Percentiles rank a stretch among this genome's conserved stretches.
Conservation (phyloP, 164 flowering plant genomes). For the Brasenia schreberi region DNA sequence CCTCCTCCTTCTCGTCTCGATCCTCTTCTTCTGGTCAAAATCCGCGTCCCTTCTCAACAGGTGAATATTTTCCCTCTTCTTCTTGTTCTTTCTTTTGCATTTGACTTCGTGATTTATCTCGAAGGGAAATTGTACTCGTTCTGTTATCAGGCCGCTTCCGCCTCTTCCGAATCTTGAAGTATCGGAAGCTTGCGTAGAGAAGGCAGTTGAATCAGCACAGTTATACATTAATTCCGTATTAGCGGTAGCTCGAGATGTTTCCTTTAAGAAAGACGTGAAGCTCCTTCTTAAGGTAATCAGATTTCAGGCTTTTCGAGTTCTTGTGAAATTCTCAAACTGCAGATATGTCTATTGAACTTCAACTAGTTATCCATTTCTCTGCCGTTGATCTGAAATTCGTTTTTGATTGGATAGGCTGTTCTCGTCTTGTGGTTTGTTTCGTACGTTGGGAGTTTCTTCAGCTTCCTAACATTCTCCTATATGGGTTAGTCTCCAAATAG, state of each 20-base stretch:
- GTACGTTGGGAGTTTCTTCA: constrained; percentile 58
- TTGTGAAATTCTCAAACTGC: not conserved
- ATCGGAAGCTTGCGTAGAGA: constrained; percentile 41
- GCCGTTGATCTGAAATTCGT: not conserved
- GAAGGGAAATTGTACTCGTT: not conserved
- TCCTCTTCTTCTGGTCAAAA: constrained; percentile 79
- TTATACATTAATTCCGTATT: constrained; percentile 38
- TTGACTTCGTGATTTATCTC: not conserved
- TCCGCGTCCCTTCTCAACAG: constrained; percentile 74
- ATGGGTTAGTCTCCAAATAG: constrained; percentile 39
- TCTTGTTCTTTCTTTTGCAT: not conserved
- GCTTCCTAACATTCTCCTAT: constrained; percentile 61
- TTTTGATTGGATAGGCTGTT: constrained; percentile 30
- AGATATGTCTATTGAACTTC: not conserved
- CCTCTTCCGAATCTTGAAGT: constrained; percentile 76
- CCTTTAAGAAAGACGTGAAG: constrained; percentile 42
- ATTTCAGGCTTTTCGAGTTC: not conserved
- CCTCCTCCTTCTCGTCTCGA: constrained; percentile 44
- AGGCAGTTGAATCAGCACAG: constrained; percentile 31
- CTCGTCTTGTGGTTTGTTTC: constrained; percentile 46
- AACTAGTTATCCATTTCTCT: not conserved
- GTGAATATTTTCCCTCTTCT: constrained; percentile 12
- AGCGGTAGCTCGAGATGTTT: constrained; percentile 48
- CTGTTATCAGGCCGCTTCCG: constrained; percentile 60
- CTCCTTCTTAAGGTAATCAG: constrained; percentile 41